A percentile compares a stretch with the other conserved stretches of the same genome.
These are phyloP conservation scores for Epichloe hybrida DNA, from an alignment of 2,329 filamentous ascomycete species.

Conservation along the genomic window DNA sequence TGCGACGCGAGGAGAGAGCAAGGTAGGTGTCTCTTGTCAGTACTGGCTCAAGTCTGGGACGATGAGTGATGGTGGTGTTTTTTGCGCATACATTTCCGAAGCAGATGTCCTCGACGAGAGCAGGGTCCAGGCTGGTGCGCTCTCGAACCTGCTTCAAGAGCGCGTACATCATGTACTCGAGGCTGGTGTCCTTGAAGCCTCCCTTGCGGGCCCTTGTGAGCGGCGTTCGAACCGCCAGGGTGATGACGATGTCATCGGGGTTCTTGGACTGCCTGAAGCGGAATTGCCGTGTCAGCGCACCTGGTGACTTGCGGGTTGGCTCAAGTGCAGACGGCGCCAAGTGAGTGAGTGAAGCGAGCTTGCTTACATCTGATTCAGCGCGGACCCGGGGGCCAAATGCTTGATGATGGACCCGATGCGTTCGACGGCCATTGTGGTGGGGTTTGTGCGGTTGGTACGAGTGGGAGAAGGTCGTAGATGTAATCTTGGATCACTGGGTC, in stretches of 20 bases:
- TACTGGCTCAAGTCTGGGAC: neutral
- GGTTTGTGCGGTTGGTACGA: too few species aligned
- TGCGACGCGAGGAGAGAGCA: slow-evolving; percentile 15
- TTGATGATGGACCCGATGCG: slow-evolving; percentile 77
- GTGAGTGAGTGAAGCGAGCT: neutral
- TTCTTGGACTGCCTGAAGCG: slow-evolving; percentile 68
- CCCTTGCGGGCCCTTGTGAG: slow-evolving; percentile 82
- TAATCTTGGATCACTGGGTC: too few species aligned
- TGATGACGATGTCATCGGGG: slow-evolving; percentile 93
- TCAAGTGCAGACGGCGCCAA: neutral
- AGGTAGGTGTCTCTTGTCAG: neutral
- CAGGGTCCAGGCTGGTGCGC: slow-evolving; percentile 64
- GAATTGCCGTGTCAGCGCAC: neutral
- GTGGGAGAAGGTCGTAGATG: too few species aligned
- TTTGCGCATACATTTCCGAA: slow-evolving; percentile 61
- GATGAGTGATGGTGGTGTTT: too few species aligned
- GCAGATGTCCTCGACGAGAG: slow-evolving; percentile 77
- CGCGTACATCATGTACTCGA: slow-evolving; percentile 77
- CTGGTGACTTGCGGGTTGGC: too few species aligned
- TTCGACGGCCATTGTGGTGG: slow-evolving; percentile 57
- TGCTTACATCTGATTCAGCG: slow-evolving; percentile 64
- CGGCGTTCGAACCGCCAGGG: slow-evolving; percentile 77
- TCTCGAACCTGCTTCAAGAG: slow-evolving; percentile 64
- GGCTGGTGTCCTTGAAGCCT: slow-evolving; percentile 83
- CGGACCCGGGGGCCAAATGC: slow-evolving; percentile 65